Percentiles rank a stretch among this genome's conserved stretches.
phyloP scores from a whole-genome alignment of 208 protist genomes.

The Leishmania martiniquensis region DNA sequence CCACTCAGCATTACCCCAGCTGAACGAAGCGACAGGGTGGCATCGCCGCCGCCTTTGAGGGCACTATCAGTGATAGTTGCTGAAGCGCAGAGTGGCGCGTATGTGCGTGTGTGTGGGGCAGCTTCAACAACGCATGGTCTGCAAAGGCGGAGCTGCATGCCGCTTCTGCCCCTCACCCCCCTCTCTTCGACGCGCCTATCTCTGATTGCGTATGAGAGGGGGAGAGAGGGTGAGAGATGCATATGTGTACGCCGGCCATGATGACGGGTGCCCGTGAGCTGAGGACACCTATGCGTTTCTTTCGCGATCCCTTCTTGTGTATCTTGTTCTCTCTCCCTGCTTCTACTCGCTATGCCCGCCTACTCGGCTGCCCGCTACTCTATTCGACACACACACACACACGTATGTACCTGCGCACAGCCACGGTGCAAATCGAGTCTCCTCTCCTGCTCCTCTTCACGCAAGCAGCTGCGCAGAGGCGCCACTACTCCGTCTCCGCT shows the following conservation, averaged over 20 bases:
- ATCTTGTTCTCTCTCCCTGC: neutral
- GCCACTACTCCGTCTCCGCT: neutral
- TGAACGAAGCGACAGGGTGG: neutral
- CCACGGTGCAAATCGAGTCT: neutral
- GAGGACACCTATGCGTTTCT: neutral
- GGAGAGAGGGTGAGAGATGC: too few species aligned
- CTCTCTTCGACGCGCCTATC: neutral
- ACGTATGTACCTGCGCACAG: neutral
- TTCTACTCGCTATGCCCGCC: neutral
- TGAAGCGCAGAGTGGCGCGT: neutral
- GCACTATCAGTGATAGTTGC: neutral
- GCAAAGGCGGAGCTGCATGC: neutral
- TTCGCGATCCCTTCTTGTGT: neutral
- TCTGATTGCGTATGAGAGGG: neutral
- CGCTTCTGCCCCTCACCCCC: neutral
- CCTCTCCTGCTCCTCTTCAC: neutral
- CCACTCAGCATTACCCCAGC: neutral
- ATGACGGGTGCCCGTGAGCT: neutral
- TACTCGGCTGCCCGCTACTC: neutral
- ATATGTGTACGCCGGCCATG: neutral
- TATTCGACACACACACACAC: neutral
- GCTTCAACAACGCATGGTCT: neutral
- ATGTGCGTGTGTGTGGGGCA: neutral
- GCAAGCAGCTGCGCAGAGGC: neutral
- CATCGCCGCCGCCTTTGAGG: neutral